Percentiles rank a stretch among this genome's conserved stretches.
phyloP scores from a whole-genome alignment of 1,284 basidiomycete genomes.

The Xerocomus nothofagi region DNA sequence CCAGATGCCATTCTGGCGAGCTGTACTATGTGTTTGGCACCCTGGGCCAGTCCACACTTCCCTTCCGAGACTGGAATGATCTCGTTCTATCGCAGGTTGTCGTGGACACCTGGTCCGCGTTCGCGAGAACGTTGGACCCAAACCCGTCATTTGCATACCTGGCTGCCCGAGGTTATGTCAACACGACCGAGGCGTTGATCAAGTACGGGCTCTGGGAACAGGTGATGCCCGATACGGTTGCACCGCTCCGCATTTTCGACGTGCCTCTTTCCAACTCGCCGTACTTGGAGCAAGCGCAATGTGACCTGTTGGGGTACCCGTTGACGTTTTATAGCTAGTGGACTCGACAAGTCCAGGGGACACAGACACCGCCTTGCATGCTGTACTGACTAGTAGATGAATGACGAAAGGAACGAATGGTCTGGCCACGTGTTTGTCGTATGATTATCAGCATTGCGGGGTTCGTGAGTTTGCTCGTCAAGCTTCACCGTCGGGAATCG shows the following conservation, averaged over 20 bases:
- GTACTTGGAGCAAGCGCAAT: constrained; percentile 13
- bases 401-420: background rate
- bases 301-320: constrained; percentile 13
- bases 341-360: background rate
- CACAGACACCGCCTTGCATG: background rate
- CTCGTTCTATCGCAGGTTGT: constrained; percentile 39
- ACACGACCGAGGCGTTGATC: constrained; percentile 5
- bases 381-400: background rate
- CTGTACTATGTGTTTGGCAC: constrained; percentile 41
- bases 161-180: constrained; percentile 31
- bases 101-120: constrained; percentile 41
- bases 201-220: constrained; percentile 3
- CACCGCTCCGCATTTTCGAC: constrained; percentile 11
- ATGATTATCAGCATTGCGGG: background rate
- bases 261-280: constrained; percentile 8
- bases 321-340: constrained; percentile 7
- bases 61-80: constrained; percentile 41
- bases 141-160: constrained; percentile 41
- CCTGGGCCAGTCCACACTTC: constrained; percentile 31
- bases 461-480: background rate
- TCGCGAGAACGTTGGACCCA: constrained; percentile 42
- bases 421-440: background rate
- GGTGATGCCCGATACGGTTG: background rate
- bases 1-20: constrained; percentile 41
- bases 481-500: too few relatives aligned